Conservation (phyloP, 164 flowering plant species). For the Nymphaea colorata region DNA sequence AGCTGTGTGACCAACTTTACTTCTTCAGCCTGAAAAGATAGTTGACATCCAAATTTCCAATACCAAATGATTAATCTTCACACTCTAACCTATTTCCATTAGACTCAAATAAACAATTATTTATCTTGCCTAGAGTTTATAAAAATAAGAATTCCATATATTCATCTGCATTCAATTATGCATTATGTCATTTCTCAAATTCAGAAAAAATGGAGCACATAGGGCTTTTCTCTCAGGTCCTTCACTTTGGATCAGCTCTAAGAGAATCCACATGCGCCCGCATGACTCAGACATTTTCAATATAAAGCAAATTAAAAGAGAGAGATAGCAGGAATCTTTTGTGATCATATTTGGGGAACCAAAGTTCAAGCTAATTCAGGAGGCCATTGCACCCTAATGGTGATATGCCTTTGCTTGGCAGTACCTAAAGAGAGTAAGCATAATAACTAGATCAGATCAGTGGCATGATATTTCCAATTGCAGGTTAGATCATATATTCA, state of each 20-base stretch:
- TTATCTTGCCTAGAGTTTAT: neutral
- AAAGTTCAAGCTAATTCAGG: no score
- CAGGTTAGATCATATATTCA: no score
- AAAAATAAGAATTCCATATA: neutral
- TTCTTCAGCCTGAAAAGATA: conserved; percentile 64
- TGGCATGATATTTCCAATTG: no score
- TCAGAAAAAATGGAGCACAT: neutral
- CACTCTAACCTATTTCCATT: no score
- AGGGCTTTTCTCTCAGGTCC: neutral
- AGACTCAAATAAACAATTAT: no score
- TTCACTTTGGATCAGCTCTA: neutral
- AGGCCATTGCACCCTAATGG: no score
- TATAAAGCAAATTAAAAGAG: neutral
- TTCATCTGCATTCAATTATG: neutral
- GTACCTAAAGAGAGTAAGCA: no score
- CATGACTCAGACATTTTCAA: neutral
- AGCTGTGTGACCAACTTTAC: conserved; percentile 69
- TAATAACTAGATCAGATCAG: no score
- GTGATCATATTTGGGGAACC: neutral
- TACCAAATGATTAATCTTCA: no score
- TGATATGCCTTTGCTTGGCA: no score
- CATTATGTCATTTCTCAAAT: neutral
- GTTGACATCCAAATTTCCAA: neutral
- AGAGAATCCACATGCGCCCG: neutral
- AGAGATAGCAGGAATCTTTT: neutral